These are phyloP conservation scores for Neofusicoccum umdonicola DNA, from an alignment of 2,329 filamentous ascomycete genomes.

Conservation along the genomic window DNA sequence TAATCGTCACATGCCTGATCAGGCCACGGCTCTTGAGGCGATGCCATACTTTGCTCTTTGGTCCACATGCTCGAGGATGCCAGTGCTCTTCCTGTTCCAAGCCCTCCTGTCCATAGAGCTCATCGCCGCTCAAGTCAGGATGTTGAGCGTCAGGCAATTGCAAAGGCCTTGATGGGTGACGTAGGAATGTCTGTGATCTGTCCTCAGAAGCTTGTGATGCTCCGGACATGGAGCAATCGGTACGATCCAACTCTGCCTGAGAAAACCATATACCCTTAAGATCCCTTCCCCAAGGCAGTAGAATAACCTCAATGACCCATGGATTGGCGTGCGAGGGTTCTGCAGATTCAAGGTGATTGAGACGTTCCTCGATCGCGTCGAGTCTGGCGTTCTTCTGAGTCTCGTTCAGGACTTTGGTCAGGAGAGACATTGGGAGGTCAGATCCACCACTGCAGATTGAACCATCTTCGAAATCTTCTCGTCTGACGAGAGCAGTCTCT, in stretches of 20 bases:
- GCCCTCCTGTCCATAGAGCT: slow-evolving; percentile 49
- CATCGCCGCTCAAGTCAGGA: slow-evolving; percentile 49
- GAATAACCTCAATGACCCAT: slow-evolving; percentile 74
- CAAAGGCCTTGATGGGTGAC: slow-evolving; percentile 20
- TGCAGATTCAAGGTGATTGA: slow-evolving; percentile 57
- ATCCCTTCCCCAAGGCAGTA: slow-evolving; percentile 65
- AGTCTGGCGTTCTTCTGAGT: slow-evolving; percentile 25
- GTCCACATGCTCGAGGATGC: slow-evolving; percentile 65
- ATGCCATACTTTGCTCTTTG: slow-evolving; percentile 62
- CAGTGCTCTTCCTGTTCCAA: slow-evolving; percentile 48
- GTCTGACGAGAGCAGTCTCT: slow-evolving; percentile 20
- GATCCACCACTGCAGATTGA: slow-evolving; percentile 30
- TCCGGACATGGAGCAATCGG: background rate
- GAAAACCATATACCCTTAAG: slow-evolving; percentile 55
- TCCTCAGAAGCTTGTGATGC: slow-evolving; percentile 46
- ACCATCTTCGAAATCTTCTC: slow-evolving; percentile 36
- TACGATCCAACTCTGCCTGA: slow-evolving; percentile 39
- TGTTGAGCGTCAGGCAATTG: slow-evolving; percentile 29
- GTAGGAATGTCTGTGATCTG: slow-evolving; percentile 41
- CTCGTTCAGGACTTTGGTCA: background rate
- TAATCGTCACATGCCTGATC: slow-evolving; percentile 62
- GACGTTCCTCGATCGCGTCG: slow-evolving; percentile 47
- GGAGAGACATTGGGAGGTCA: slow-evolving; percentile 35
- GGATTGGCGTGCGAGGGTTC: slow-evolving; percentile 62
- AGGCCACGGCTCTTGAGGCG: slow-evolving; percentile 74